Base-by-base conservation (phyloP, 768 basidiomycete genomes). In the Leccinum fibrillosum region DNA sequence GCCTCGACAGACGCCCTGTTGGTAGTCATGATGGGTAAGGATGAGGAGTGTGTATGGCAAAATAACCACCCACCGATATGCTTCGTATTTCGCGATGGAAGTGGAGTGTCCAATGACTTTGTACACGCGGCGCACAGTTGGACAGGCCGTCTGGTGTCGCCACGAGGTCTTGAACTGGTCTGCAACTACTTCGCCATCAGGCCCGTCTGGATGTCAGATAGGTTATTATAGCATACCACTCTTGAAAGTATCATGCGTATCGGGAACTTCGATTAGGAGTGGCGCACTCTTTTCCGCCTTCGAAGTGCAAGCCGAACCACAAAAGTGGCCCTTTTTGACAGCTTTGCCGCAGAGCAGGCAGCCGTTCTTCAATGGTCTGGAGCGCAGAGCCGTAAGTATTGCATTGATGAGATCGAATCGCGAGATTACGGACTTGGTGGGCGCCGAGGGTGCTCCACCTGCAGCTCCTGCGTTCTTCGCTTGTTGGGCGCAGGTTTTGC, bases 111-210 rank as follows among this genome's bases (percentile, higher is more conserved):
- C 69, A 8, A 86, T 68, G 62, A 89, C 81, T 75, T 88, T 89
- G 75, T 88, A 89, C 52, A 89, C 75, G 54, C 75, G 78, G 54
- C 77, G 75, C 2, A 89, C 86, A 28, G 78, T 72, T 8, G 87
- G 87, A 58, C 86, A 84, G 15, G 70, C 44, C 17, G 80, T 81
- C 21, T 79, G 73, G 64, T 88, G 87, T 59, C 86, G 78, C 87
- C 87, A 89, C 21, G 86, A 85, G 54, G 80, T 62, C 64, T 82
- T 85, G 75, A 89, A 89, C 63, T 88, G 87, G 63, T 85, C 84
- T 23, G 78, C 73, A 30, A 86, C 86, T 87, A 42, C 9, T 44
- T 44, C n/a, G 11, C 49, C 17, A 30, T 64, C 53, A 64, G 60
- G 50, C 6, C 30, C 30, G 15, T 44, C 21, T 28, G 32, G 9